Percentiles rank a stretch among this genome's conserved stretches.
These are phyloP conservation scores for Quercus gilva DNA, from an alignment of 306 rosid species.

Conservation along the genomic window DNA sequence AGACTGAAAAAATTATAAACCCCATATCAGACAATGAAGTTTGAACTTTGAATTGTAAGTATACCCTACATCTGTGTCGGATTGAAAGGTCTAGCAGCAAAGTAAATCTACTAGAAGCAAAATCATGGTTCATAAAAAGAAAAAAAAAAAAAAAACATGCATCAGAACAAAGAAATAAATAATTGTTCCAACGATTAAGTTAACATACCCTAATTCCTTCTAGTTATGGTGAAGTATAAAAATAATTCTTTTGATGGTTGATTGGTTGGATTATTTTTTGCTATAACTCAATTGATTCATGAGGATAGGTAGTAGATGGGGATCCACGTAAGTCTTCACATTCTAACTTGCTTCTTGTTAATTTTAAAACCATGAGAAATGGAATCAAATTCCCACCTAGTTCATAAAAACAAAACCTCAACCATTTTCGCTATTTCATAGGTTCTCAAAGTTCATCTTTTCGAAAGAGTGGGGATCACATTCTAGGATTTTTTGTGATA, in stretches of 20 bases:
- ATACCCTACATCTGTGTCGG: no score
- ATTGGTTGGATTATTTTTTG: not conserved
- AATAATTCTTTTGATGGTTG: not conserved
- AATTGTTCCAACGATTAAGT: no score
- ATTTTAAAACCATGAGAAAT: constrained; percentile 6
- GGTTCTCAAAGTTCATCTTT: constrained; percentile 12
- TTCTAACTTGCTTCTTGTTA: not conserved
- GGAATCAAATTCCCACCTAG: constrained; percentile 31
- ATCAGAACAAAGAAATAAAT: no score
- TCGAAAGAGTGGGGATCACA: constrained; percentile 18
- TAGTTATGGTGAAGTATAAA: no score
- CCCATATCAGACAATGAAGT: no score
- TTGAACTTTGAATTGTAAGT: no score
- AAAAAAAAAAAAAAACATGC: no score
- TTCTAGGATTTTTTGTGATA: constrained; percentile 10
- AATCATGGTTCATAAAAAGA: no score
- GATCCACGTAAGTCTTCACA: not conserved
- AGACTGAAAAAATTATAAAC: no score
- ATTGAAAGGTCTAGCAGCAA: no score
- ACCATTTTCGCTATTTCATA: not conserved
- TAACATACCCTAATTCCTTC: no score
- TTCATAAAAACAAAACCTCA: not conserved
- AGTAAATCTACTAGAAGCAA: no score
- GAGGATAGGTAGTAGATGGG: not conserved
- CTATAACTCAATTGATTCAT: not conserved